Conservation (phyloP, 1,284 basidiomycete genomes). For the Heterobasidion irregulare region DNA sequence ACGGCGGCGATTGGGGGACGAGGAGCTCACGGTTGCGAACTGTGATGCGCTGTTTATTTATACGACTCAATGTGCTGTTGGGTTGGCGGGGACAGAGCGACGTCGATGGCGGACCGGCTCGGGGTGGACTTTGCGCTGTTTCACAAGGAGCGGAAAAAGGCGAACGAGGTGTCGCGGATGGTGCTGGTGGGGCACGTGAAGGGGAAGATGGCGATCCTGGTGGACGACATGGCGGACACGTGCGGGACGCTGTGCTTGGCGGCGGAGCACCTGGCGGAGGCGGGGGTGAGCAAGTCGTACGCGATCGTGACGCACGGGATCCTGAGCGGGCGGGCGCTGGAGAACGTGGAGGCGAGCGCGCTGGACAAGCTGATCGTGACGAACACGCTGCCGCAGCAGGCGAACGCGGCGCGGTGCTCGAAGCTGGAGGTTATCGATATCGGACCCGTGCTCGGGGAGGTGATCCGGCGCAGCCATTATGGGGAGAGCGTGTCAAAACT, state of each 20-base stretch:
- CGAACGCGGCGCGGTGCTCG: constrained; percentile 66
- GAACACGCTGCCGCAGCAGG: constrained; percentile 92
- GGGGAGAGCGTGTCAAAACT: constrained; percentile 79
- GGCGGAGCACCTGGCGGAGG: constrained; percentile 83
- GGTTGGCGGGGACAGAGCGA: constrained; percentile 55
- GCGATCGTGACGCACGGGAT: constrained; percentile 99
- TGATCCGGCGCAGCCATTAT: constrained; percentile 87
- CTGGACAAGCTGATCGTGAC: constrained; percentile 97
- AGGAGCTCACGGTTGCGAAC: background rate
- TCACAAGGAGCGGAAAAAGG: constrained; percentile 99
- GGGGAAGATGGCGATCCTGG: constrained; percentile 94
- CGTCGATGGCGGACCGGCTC: constrained; percentile 93
- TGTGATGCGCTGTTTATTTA: background rate
- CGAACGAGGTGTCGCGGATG: constrained; percentile 99
- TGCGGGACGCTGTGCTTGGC: constrained; percentile 97
- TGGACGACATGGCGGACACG: constrained; percentile 99
- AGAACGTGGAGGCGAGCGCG: constrained; percentile 60
- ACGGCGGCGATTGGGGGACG: background rate
- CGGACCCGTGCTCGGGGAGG: constrained; percentile 92
- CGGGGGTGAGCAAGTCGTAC: constrained; percentile 81
- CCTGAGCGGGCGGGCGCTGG: constrained; percentile 82
- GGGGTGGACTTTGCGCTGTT: constrained; percentile 98
- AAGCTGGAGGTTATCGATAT: constrained; percentile 98
- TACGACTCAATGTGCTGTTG: background rate
- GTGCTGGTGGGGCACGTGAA: constrained; percentile 92